Percentiles rank a stretch among this genome's conserved stretches.
phyloP scores from a whole-genome alignment of 306 rosid species.

The Acacia melanoxylon region DNA sequence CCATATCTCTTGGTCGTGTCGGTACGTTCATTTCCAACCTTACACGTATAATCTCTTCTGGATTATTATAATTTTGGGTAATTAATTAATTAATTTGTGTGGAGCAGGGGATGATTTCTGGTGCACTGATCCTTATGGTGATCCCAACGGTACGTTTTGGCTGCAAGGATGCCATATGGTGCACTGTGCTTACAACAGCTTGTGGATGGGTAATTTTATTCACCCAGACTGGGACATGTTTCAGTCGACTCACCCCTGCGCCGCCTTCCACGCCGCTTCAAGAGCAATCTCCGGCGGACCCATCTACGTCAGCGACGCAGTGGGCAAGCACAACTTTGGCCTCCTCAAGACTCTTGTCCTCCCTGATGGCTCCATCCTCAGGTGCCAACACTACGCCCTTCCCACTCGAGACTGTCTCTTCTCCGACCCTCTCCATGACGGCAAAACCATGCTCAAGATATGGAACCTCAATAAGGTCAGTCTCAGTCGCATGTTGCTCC shows the following conservation, averaged over 20 bases:
- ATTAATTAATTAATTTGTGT: neutral
- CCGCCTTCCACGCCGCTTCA: conserved; percentile 92
- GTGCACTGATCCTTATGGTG: conserved; percentile 92
- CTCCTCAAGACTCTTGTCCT: conserved; percentile 66
- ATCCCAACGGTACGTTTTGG: conserved; percentile 93
- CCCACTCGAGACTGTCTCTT: conserved; percentile 87
- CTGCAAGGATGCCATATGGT: conserved; percentile 99
- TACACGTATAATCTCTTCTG: neutral
- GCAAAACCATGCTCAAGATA: conserved; percentile 88
- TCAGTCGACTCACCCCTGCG: conserved; percentile 93
- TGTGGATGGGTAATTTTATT: conserved; percentile 97
- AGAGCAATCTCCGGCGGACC: conserved; percentile 98
- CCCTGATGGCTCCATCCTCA: conserved; percentile 89
- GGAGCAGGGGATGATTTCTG: conserved; percentile 89
- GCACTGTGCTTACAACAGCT: conserved; percentile 87
- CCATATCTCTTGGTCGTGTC: conserved; percentile 91
- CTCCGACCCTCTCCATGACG: conserved; percentile 87
- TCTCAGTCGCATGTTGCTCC: neutral
- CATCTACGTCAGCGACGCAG: conserved; percentile 75
- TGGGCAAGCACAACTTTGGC: conserved; percentile 81
- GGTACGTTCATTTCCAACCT: conserved; percentile 46
- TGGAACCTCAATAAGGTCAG: conserved; percentile 88
- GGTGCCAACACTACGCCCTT: conserved; percentile 78
- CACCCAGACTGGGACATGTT: conserved; percentile 99
- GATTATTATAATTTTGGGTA: neutral